These are phyloP conservation scores for Alternaria hordeiaustralica DNA, from an alignment of 2,329 filamentous ascomycete genomes.

Conservation along the genomic window DNA sequence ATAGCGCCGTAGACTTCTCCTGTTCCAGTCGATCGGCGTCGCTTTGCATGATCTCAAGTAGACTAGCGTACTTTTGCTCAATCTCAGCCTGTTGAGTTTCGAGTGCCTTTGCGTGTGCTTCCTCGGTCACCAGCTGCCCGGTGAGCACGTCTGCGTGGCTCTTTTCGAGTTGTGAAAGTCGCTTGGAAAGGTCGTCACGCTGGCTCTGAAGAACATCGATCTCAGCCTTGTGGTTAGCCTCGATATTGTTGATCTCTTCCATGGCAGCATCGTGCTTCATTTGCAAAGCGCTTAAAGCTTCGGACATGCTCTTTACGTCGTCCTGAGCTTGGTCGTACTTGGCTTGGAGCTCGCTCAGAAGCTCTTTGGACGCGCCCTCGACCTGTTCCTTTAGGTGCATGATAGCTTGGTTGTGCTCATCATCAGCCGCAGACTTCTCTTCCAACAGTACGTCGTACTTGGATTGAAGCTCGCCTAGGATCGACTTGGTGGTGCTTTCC, in stretches of 20 bases:
- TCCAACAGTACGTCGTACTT: slow-evolving; percentile 24
- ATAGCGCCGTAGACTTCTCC: slow-evolving; percentile 31
- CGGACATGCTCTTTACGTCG: slow-evolving; percentile 1
- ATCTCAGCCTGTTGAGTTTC: slow-evolving; percentile 35
- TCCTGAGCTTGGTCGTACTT: slow-evolving; percentile 20
- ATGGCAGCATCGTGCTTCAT: slow-evolving; percentile 20
- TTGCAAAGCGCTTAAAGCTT: slow-evolving; percentile 13
- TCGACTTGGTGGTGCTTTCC: slow-evolving; percentile 1
- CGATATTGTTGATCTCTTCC: slow-evolving; percentile 24
- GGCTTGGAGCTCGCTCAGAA: slow-evolving; percentile 13
- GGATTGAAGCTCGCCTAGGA: slow-evolving; percentile 13
- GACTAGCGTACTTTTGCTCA: slow-evolving; percentile 37
- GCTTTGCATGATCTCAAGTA: slow-evolving; percentile 39
- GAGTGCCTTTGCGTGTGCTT: slow-evolving; percentile 32
- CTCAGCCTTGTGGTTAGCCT: slow-evolving; percentile 26
- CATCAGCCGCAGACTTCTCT: slow-evolving; percentile 23
- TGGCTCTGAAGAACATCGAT: slow-evolving; percentile 25
- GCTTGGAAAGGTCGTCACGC: slow-evolving; percentile 25
- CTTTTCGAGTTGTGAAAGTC: slow-evolving; percentile 33
- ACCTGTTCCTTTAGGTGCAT: not conserved
- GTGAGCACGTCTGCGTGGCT: slow-evolving; percentile 21
- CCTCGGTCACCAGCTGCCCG: slow-evolving; percentile 25
- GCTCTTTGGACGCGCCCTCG: slow-evolving; percentile 5
- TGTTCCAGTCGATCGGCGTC: slow-evolving; percentile 35
- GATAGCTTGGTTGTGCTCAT: not conserved